Percentiles rank a stretch among this genome's conserved stretches.
These are phyloP conservation scores for Umbelopsis vinacea DNA, from an alignment of 192 early-diverging fungal genomes.

Conservation along the genomic window DNA sequence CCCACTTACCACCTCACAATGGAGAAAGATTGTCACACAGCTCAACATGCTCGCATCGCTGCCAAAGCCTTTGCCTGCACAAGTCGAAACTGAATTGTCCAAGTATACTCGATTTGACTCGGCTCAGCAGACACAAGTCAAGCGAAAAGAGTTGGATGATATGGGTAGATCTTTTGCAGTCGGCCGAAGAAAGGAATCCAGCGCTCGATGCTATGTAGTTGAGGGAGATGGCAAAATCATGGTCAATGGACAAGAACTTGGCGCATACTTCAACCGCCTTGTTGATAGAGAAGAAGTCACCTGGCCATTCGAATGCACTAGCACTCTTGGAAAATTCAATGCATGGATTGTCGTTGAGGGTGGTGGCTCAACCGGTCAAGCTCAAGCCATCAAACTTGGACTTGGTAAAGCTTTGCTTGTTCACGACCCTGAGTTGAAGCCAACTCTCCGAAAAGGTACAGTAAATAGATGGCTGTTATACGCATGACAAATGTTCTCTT, in stretches of 20 bases:
- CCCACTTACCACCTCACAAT: slow-evolving; percentile 55
- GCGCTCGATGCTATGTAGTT: slow-evolving; percentile 76
- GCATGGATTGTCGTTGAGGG: slow-evolving; percentile 82
- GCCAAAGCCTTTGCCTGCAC: slow-evolving; percentile 36
- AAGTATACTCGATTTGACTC: slow-evolving; percentile 42
- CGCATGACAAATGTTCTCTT: not conserved
- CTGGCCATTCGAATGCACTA: slow-evolving; percentile 72
- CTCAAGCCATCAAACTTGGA: slow-evolving; percentile 83
- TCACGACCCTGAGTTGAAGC: slow-evolving; percentile 64
- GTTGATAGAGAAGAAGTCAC: slow-evolving; percentile 71
- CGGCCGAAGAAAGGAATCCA: slow-evolving; percentile 83
- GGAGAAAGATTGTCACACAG: slow-evolving; percentile 53
- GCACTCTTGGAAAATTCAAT: slow-evolving; percentile 78
- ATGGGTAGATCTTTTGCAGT: slow-evolving; percentile 73
- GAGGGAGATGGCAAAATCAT: slow-evolving; percentile 68
- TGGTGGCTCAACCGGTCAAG: slow-evolving; percentile 85
- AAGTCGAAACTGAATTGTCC: slow-evolving; percentile 38
- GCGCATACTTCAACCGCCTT: slow-evolving; percentile 73
- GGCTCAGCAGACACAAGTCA: slow-evolving; percentile 38
- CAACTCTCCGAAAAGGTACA: slow-evolving; percentile 56
- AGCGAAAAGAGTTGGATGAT: slow-evolving; percentile 61
- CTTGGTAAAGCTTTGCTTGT: slow-evolving; percentile 73
- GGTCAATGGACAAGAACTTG: slow-evolving; percentile 79
- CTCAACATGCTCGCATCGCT: slow-evolving; percentile 51
- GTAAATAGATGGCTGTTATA: not conserved